Percentiles rank a stretch among this genome's conserved stretches.
phyloP scores from a whole-genome alignment of 2,329 filamentous ascomycete genomes.

The Pseudopithomyces chartarum region DNA sequence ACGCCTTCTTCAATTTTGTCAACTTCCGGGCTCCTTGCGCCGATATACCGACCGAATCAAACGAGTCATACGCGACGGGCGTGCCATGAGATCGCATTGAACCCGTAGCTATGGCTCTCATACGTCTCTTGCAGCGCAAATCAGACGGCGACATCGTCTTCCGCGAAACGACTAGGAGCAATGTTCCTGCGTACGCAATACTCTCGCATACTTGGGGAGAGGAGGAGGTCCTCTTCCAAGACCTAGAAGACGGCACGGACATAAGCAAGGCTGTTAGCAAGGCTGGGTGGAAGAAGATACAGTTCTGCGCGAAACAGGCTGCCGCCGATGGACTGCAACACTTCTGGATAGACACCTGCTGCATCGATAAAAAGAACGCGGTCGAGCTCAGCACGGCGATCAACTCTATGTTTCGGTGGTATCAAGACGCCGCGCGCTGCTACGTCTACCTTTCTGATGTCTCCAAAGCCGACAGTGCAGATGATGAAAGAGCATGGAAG shows the following conservation, averaged over 20 bases:
- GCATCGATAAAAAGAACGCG: no score
- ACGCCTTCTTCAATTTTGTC: constrained; percentile 12
- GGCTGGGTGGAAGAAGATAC: constrained; percentile 21
- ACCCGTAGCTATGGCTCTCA: constrained; percentile 11
- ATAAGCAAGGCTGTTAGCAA: constrained; percentile 17
- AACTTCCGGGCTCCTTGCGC: constrained; percentile 8
- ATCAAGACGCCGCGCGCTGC: neutral
- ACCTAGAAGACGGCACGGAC: constrained; percentile 11
- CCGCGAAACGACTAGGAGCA: constrained; percentile 12
- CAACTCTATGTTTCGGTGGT: no score
- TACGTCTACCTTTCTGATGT: constrained; percentile 3
- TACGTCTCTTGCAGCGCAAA: constrained; percentile 20
- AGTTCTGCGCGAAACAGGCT: constrained; percentile 23
- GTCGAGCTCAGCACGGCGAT: no score
- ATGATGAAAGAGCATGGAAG: constrained; percentile 12
- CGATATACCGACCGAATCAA: constrained; percentile 11
- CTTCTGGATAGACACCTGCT: constrained; percentile 24
- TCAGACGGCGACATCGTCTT: constrained; percentile 15
- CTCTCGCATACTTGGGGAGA: constrained; percentile 11
- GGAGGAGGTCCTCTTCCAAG: constrained; percentile 8
- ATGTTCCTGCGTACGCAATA: constrained; percentile 25
- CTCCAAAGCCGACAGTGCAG: constrained; percentile 7
- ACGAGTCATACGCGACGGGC: constrained; percentile 13
- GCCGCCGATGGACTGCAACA: constrained; percentile 16
- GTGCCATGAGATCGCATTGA: constrained; percentile 10